These are phyloP conservation scores for Peribolospora kevripleyi DNA, from an alignment of 768 basidiomycete genomes.

Conservation along the genomic window DNA sequence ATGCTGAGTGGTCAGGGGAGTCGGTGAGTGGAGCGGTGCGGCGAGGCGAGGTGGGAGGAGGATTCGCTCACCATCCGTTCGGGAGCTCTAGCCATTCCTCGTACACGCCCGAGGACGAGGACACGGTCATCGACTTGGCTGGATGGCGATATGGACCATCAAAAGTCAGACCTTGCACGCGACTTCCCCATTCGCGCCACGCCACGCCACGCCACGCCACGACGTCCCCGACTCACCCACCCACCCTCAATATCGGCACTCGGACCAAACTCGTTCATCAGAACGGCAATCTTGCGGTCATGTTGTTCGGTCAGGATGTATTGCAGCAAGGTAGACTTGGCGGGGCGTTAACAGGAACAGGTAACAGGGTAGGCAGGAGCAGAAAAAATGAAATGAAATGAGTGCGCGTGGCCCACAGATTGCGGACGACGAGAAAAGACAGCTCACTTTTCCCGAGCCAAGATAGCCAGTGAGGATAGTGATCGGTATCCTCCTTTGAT, in stretches of 20 bases:
- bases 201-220: not conserved
- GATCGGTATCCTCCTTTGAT: slow-evolving; percentile 34
- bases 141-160: not conserved
- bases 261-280: slow-evolving; percentile 46
- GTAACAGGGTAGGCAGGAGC: too few species aligned
- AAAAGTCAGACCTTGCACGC: not conserved
- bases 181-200: not conserved
- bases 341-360: not conserved
- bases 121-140: slow-evolving; percentile 72
- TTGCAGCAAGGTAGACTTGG: not conserved
- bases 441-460: slow-evolving; percentile 62
- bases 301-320: slow-evolving; percentile 79
- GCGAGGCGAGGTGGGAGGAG: too few species aligned
- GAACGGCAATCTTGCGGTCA: slow-evolving; percentile 88
- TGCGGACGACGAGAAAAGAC: not conserved
- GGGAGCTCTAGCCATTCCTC: slow-evolving; percentile 79
- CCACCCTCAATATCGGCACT: slow-evolving; percentile 86
- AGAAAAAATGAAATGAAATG: too few species aligned
- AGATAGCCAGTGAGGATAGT: slow-evolving; percentile 90
- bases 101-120: slow-evolving; percentile 31
- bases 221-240: slow-evolving; percentile 1
- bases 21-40: too few species aligned
- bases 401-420: not conserved
- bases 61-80: slow-evolving; percentile 14
- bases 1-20: slow-evolving; percentile 28